A percentile compares a stretch with the other conserved stretches of the same genome.
These are phyloP conservation scores for Collybiopsis confluens DNA, from an alignment of 768 basidiomycete species.

Conservation along the genomic window DNA sequence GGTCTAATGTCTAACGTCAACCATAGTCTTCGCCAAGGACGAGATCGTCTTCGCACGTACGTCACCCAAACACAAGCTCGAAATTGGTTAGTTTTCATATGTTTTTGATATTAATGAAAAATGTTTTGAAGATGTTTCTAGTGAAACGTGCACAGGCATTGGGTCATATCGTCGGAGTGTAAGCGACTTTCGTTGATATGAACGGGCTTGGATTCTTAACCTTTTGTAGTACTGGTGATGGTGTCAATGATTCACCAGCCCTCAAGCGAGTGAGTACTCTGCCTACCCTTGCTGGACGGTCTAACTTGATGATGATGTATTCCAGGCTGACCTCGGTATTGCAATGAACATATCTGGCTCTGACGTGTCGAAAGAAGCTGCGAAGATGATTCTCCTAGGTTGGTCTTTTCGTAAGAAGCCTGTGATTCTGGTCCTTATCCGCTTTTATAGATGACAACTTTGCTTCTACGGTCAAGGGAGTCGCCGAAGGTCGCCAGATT, in stretches of 20 bases:
- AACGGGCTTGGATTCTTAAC: too few species aligned
- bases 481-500: conserved; percentile 64
- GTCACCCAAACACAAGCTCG: conserved; percentile 69
- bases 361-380: conserved; percentile 71
- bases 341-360: conserved; percentile 76
- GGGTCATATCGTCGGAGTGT: conserved; percentile 72
- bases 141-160: conserved; percentile 70
- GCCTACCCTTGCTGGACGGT: neutral
- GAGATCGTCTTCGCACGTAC: conserved; percentile 73
- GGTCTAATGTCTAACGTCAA: neutral
- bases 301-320: neutral
- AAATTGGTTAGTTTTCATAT: conserved; percentile 48
- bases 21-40: conserved; percentile 56
- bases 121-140: too few species aligned
- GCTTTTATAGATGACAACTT: conserved; percentile 59
- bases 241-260: conserved; percentile 70
- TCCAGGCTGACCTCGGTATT: conserved; percentile 66
- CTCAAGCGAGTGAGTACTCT: conserved; percentile 46
- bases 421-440: neutral
- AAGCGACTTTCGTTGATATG: conserved; percentile 23
- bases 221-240: conserved; percentile 69
- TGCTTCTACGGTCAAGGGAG: conserved; percentile 69
- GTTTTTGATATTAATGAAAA: neutral
- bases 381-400: conserved; percentile 72
- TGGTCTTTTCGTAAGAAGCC: conserved; percentile 3